Conservation (phyloP, 768 basidiomycete genomes). For the Porphyrellus cyaneotinctus region DNA sequence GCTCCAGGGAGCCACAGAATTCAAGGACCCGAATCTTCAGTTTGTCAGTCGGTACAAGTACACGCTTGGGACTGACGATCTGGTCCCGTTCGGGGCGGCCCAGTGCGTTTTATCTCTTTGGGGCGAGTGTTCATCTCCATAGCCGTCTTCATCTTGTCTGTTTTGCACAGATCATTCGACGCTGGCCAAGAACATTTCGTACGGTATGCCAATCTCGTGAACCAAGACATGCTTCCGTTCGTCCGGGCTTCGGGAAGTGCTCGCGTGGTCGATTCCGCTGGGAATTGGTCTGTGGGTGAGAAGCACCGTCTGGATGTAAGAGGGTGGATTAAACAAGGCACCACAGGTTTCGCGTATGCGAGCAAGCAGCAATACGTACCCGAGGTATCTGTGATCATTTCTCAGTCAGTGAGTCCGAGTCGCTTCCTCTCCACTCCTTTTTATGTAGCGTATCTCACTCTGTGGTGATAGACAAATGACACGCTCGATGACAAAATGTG, state of each 20-base stretch:
- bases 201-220: slow-evolving; percentile 50
- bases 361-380: slow-evolving; percentile 44
- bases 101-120: slow-evolving; percentile 59
- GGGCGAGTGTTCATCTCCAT: slow-evolving; percentile 36
- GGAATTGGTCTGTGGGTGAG: slow-evolving; percentile 62
- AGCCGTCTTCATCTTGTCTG: neutral
- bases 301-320: neutral
- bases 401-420: slow-evolving; percentile 42
- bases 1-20: slow-evolving; percentile 43
- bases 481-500: slow-evolving; percentile 67
- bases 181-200: slow-evolving; percentile 47
- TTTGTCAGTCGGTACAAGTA: slow-evolving; percentile 61
- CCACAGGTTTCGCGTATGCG: slow-evolving; percentile 43
- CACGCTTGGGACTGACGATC: slow-evolving; percentile 48
- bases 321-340: neutral
- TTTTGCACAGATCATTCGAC: slow-evolving; percentile 39
- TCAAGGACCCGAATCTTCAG: slow-evolving; percentile 39
- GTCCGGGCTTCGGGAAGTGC: slow-evolving; percentile 42
- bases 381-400: slow-evolving; percentile 49
- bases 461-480: slow-evolving; percentile 47
- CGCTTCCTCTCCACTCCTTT: neutral
- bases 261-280: slow-evolving; percentile 61
- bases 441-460: neutral
- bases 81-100: slow-evolving; percentile 61
- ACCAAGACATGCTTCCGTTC: slow-evolving; percentile 44